These are phyloP conservation scores for Backusella parvicylindrica DNA, from an alignment of 192 early-diverging fungal species.

Conservation along the genomic window DNA sequence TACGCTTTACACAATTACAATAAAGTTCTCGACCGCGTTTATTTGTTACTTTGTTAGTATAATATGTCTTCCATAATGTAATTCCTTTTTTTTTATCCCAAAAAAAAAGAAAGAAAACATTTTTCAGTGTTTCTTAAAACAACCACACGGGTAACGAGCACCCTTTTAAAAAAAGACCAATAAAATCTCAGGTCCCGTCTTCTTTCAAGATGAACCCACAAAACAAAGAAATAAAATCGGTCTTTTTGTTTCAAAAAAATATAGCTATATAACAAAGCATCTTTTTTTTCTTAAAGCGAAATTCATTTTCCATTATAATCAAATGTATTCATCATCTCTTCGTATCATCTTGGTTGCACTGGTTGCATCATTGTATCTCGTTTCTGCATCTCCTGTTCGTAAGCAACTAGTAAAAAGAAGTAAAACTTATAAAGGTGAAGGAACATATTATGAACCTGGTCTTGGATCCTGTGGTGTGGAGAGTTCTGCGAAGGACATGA, in stretches of 20 bases:
- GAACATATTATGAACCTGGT: constrained; percentile 22
- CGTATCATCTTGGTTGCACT: not conserved
- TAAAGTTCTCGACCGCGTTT: not conserved
- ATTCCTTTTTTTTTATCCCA: not conserved
- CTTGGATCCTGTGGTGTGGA: constrained; percentile 23
- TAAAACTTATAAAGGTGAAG: constrained; percentile 11
- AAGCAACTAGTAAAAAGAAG: not conserved
- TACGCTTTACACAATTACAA: not conserved
- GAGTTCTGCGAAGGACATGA: constrained; percentile 9
- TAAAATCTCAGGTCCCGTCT: not conserved
- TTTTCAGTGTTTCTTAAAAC: not conserved
- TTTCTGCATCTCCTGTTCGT: not conserved
- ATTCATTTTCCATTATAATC: not conserved
- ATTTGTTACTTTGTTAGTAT: too few relatives aligned
- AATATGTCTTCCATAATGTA: not conserved
- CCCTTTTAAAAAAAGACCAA: not conserved
- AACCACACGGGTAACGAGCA: not conserved
- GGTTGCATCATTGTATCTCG: not conserved
- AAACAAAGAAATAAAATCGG: not conserved
- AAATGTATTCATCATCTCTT: constrained; percentile 5
- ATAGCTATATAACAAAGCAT: not conserved
- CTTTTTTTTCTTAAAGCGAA: not conserved
- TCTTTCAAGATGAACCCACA: not conserved
- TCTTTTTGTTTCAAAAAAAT: constrained; percentile 2
- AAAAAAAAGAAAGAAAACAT: not conserved